These are phyloP conservation scores for Debaryomyces castellii DNA, from an alignment of 805 yeast species.

Conservation along the genomic window DNA sequence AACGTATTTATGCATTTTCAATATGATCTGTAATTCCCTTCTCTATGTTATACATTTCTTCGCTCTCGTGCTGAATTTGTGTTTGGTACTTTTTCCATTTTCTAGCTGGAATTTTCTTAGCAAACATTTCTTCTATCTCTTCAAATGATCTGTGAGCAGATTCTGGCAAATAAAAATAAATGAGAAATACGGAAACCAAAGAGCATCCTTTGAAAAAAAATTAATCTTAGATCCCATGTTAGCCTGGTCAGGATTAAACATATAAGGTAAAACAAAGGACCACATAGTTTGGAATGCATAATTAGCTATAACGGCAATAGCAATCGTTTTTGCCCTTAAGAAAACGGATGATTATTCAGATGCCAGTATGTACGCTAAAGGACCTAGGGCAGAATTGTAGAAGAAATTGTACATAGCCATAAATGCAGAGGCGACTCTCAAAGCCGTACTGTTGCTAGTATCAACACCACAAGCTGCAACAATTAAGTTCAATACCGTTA, in stretches of 20 bases:
- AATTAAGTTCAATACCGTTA: conserved; percentile 18
- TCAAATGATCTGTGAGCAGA: conserved; percentile 7
- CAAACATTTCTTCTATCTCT: conserved; percentile 27
- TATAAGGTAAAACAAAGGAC: conserved; percentile 40
- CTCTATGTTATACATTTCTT: not conserved
- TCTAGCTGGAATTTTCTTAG: conserved; percentile 17
- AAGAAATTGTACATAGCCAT: conserved; percentile 20
- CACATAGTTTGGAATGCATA: conserved; percentile 26
- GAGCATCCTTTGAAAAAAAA: conserved; percentile 37
- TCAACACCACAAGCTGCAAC: conserved; percentile 24
- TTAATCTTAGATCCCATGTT: conserved; percentile 46
- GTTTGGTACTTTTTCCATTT: conserved; percentile 8
- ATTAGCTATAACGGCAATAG: conserved; percentile 14
- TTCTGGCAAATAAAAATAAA: conserved; percentile 6
- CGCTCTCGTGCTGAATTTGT: not conserved
- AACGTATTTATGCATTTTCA: too few species aligned
- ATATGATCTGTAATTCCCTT: too few species aligned
- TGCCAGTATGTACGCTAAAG: conserved; percentile 33
- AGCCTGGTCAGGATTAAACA: conserved; percentile 38
- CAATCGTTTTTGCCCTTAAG: conserved; percentile 36
- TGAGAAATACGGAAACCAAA: conserved; percentile 14
- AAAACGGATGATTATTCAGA: conserved; percentile 35
- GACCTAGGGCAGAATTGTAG: conserved; percentile 35
- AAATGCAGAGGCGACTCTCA: conserved; percentile 22
- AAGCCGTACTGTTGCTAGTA: conserved; percentile 15